Evolutionary conservation across 2,329 filamentous ascomycete species (phyloP).

Genomic region (Fusarium oligoseptatum): DNA sequence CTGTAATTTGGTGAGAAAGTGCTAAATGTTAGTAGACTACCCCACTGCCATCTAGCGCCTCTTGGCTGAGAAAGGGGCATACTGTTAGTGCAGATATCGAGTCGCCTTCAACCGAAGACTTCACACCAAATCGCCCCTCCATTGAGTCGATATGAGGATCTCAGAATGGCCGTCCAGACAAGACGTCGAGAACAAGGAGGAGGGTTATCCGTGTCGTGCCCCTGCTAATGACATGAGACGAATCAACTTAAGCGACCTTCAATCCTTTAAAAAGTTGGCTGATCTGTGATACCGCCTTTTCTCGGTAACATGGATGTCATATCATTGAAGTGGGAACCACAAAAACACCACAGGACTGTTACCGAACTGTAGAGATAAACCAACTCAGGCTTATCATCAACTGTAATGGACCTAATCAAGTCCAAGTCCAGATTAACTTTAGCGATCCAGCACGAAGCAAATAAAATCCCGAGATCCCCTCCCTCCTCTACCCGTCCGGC

Average conservation of each 20-base stretch:
- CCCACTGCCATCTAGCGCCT: background rate
- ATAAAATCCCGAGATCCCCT: background rate
- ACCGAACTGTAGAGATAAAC: background rate
- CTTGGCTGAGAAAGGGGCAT: background rate
- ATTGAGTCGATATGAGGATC: background rate
- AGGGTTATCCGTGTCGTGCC: background rate
- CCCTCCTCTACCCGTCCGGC: background rate
- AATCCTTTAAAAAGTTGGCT: background rate
- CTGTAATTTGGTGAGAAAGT: background rate
- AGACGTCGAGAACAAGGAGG: background rate
- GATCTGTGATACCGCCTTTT: background rate
- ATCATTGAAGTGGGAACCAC: background rate
- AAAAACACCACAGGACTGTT: background rate
- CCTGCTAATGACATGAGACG: too few relatives aligned
- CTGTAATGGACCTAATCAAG: too few relatives aligned
- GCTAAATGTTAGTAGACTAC: background rate
- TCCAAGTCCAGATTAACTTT: background rate
- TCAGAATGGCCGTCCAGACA: background rate
- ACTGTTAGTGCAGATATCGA: background rate
- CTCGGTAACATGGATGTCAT: background rate
- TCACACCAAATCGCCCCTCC: background rate
- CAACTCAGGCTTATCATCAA: background rate
- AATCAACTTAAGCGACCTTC: background rate
- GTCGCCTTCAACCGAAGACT: background rate
- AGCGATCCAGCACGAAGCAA: background rate